Base-by-base conservation (phyloP, 1,284 basidiomycete genomes). In the Cutaneotrichosporon mucoides region DNA sequence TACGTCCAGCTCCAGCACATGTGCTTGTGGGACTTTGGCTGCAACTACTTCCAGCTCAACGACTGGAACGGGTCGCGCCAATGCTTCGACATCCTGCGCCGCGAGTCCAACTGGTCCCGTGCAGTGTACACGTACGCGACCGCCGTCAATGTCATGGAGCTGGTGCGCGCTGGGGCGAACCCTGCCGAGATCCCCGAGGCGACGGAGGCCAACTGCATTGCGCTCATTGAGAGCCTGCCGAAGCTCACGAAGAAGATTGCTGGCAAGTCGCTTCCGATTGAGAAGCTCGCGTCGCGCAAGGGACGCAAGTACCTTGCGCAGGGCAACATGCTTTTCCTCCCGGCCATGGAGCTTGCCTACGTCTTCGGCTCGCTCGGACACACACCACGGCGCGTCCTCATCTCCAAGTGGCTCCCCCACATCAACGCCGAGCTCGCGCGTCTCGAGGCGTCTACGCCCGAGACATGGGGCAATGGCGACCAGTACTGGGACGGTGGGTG, bases 221-320 rank as follows among this genome's bases (percentile, higher is more conserved):
- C 73, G 59, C 69, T 89, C 13, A 85, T 93, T 83, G 79, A 77
- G 58, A 78, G 82, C 56, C 86, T 93, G 2, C 86, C 86, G 24
- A 73, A 71, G 56, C 71, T 79, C 54, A 79, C 81, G 60, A 76
- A 79, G 63, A 78, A 75, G 63, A 76, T 82, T 53, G 92, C 91
- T 0, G 92, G 92, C 46, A 95, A 96, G 81, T 89, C 88, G n/a
- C 88, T 96, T 47, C 92, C 92, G 1, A 79, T 95, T 6, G 92
- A 95, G 87, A 95, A 96, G 88, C 89, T 92, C 59, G 86, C 88
- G 36, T 85, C 88, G 2, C 85, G 92, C 57, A 95, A 95, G 80
- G 87, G 91, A 0, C 86, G 91, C 62, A 97, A 96, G 78, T 97
- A 88, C 79, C 74, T 84, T 53, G 75, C 83, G 4, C 92, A 96